Conservation (phyloP, 2,329 filamentous ascomycete genomes). For the Colletotrichum limetticola region DNA sequence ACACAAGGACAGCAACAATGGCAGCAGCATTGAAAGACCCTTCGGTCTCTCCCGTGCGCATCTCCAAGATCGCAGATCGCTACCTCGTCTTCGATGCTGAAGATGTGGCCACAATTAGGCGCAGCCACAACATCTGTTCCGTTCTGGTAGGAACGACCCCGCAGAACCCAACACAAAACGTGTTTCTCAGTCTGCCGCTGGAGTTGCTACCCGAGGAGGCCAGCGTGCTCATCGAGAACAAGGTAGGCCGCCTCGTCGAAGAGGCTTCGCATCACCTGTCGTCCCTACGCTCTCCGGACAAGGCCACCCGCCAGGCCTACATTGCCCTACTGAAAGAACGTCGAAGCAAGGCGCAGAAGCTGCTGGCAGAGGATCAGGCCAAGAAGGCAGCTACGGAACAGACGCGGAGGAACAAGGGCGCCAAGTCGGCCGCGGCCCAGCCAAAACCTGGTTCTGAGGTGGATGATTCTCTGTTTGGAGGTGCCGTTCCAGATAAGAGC, state of each 20-base stretch:
- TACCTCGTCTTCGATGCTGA: constrained; percentile 93
- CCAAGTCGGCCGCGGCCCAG: not conserved
- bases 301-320: constrained; percentile 70
- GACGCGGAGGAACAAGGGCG: constrained; percentile 39
- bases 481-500: not conserved
- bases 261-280: constrained; percentile 77
- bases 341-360: constrained; percentile 53
- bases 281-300: constrained; percentile 68
- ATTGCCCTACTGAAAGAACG: constrained; percentile 64
- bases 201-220: constrained; percentile 94
- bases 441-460: not conserved
- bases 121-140: constrained; percentile 84
- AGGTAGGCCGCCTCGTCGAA: constrained; percentile 82
- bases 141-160: constrained; percentile 89
- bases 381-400: constrained; percentile 44
- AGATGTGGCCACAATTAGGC: constrained; percentile 80
- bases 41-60: constrained; percentile 68
- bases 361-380: constrained; percentile 51
- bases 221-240: constrained; percentile 80
- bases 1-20: constrained; percentile 11
- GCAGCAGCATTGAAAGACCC: constrained; percentile 39
- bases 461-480: not conserved
- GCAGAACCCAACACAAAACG: constrained; percentile 93
- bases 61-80: constrained; percentile 81
- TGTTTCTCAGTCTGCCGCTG: constrained; percentile 89